Conservation (phyloP, 257 asterid species). For the Nicotiana undulata region DNA sequence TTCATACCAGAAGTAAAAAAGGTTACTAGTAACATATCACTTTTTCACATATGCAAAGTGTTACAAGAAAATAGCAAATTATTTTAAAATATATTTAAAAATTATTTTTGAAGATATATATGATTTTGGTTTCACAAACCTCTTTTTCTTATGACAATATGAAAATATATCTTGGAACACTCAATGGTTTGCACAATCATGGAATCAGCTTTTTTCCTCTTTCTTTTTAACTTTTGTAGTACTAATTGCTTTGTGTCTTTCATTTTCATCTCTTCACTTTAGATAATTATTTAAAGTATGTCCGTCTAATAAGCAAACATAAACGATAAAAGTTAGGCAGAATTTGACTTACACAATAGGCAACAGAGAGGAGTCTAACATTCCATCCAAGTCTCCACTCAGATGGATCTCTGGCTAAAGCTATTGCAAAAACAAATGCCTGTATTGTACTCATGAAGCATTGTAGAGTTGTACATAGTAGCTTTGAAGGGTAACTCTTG, state of each 20-base stretch:
- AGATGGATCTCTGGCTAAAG: slow-evolving; percentile 46
- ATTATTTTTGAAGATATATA: background rate
- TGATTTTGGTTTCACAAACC: background rate
- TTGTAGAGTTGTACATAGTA: slow-evolving; percentile 54
- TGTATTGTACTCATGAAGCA: slow-evolving; percentile 65
- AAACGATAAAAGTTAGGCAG: background rate
- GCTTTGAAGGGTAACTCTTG: slow-evolving; percentile 67
- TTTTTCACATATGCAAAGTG: background rate
- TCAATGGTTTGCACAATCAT: background rate
- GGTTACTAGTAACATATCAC: background rate
- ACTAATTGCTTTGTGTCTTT: background rate
- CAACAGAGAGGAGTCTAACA: slow-evolving; percentile 46
- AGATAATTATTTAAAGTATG: background rate
- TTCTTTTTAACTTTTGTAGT: background rate
- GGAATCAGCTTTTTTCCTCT: background rate
- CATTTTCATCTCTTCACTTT: background rate
- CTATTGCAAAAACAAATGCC: slow-evolving; percentile 51
- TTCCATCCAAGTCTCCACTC: slow-evolving; percentile 75
- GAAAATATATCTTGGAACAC: background rate
- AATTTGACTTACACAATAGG: slow-evolving; percentile 54
- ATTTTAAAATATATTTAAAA: no score
- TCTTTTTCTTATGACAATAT: background rate
- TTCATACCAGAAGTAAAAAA: background rate
- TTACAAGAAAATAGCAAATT: background rate
- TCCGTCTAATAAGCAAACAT: background rate